Evolutionary conservation across 805 yeast species (phyloP), one percentile per base, ranked within the genome.

Genomic region (Pichia heedii): DNA sequence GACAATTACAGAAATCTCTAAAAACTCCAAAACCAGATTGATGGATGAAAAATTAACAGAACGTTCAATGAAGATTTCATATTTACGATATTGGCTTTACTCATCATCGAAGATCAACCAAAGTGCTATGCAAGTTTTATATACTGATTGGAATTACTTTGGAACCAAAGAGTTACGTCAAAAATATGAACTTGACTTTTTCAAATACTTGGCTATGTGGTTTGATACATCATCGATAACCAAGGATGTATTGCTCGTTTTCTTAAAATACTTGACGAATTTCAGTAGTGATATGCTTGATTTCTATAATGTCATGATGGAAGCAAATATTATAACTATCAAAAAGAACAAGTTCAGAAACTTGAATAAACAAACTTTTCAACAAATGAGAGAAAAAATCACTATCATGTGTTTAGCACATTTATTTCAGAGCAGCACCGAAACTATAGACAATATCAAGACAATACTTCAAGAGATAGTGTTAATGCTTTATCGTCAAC

Each of bases 61-160:
- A 10, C 4, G 24, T 7, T 30, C 12, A 5, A 24, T 39, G 24
- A 35, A 36, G 16, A 36, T 34, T 12, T 29, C n/a, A 4, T 40
- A 24, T 12, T n/a, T 48, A 5, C 40, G 36, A 19, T 45, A 36
- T 15, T 48, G 49, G 49, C 12, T 49, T 16, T 49, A 30, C 13
- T 34, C 43, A 2, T 27, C 43, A 20, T 16, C 39, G 4, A 35
- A 39, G 33, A 9, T 32, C 4, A 22, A 38, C 20, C 39, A 42
- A n/a, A 33, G 45, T 5, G 49, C 46, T 5, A 30, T 42, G 29
- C 48, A 51, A 2, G 24, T 61, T 21, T 44, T 57, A 5, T 53
- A 53, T 39, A 41, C 58, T 20, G 62, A 61, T 18, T 61, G 66
- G 66, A 42, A 44, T 0, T 61, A 58, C 40, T 56, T 61, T 42